phyloP scores from a whole-genome alignment of 2,329 filamentous ascomycete genomes.

The Chaetomiaceae sp. region DNA sequence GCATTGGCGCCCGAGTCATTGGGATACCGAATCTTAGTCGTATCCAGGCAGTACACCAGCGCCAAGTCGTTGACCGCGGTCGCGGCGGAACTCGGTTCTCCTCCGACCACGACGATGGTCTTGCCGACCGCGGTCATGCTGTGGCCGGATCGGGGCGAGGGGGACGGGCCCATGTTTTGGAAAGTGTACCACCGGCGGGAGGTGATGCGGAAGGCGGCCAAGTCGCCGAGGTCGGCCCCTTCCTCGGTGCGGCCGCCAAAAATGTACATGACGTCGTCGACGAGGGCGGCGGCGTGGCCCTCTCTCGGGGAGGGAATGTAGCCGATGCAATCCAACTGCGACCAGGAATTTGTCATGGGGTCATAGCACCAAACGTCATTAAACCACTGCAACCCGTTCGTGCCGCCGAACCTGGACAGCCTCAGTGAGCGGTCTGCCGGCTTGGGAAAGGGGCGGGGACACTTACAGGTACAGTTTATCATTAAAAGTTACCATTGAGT shows the following conservation, averaged over 20 bases:
- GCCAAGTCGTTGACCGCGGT: constrained; percentile 79
- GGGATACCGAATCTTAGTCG: constrained; percentile 92
- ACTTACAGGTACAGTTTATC: constrained; percentile 90
- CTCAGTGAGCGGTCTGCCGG: constrained; percentile 19
- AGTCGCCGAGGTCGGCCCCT: constrained; percentile 83
- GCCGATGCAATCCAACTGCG: constrained; percentile 89
- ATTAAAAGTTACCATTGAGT: constrained; percentile 85
- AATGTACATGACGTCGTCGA: constrained; percentile 98
- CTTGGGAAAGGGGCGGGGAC: not conserved
- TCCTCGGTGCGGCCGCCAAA: constrained; percentile 96
- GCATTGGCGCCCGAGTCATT: constrained; percentile 57
- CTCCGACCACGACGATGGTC: constrained; percentile 85
- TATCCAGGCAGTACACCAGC: constrained; percentile 88
- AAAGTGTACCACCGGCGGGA: constrained; percentile 97
- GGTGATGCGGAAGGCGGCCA: constrained; percentile 72
- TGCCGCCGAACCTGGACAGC: constrained; percentile 77
- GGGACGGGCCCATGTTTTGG: constrained; percentile 97
- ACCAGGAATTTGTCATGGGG: constrained; percentile 75
- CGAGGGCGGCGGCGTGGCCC: constrained; percentile 87
- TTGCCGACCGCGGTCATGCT: constrained; percentile 97
- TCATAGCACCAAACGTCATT: constrained; percentile 99
- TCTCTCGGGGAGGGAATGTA: constrained; percentile 93
- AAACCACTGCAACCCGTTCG: constrained; percentile 94
- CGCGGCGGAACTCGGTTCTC: constrained; percentile 86
- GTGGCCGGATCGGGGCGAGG: constrained; percentile 88